These are phyloP conservation scores for Tremellales sp. DNA, from an alignment of 1,284 basidiomycete species.

Conservation along the genomic window DNA sequence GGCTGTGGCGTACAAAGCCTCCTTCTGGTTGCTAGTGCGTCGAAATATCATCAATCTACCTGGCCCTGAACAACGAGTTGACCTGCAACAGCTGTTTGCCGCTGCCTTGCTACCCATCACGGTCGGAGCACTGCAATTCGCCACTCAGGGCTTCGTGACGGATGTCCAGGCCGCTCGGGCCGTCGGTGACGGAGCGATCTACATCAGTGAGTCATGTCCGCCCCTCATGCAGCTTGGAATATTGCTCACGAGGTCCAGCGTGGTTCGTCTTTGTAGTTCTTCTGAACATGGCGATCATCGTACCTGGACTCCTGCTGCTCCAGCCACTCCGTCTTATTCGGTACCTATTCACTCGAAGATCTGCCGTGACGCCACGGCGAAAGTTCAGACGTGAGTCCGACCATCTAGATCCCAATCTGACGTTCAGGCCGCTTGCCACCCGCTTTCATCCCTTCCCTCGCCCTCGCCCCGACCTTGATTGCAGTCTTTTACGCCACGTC, in stretches of 20 bases:
- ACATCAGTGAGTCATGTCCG: slow-evolving; percentile 56
- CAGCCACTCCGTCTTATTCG: slow-evolving; percentile 62
- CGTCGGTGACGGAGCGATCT: slow-evolving; percentile 66
- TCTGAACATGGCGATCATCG: slow-evolving; percentile 63
- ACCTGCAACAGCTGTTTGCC: slow-evolving; percentile 45
- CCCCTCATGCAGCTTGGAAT: too few species aligned
- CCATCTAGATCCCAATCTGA: not conserved
- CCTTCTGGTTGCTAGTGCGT: slow-evolving; percentile 59
- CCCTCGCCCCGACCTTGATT: slow-evolving; percentile 61
- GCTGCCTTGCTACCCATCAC: slow-evolving; percentile 61
- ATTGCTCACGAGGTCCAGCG: slow-evolving; percentile 16
- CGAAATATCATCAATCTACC: not conserved
- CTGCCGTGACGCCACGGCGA: slow-evolving; percentile 67
- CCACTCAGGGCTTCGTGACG: slow-evolving; percentile 57
- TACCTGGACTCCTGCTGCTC: slow-evolving; percentile 65
- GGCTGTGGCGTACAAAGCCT: slow-evolving; percentile 61
- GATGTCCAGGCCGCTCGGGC: slow-evolving; percentile 50
- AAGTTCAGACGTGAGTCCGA: slow-evolving; percentile 63
- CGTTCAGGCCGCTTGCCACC: slow-evolving; percentile 64
- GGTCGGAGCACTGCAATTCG: slow-evolving; percentile 64
- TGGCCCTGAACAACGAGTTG: not conserved
- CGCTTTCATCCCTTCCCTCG: slow-evolving; percentile 63
- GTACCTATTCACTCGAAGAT: slow-evolving; percentile 56
- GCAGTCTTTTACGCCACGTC: slow-evolving; percentile 64
- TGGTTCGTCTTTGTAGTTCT: slow-evolving; percentile 57